These are phyloP conservation scores for Begonia fuchsioides DNA, from an alignment of 306 rosid genomes.

Conservation along the genomic window DNA sequence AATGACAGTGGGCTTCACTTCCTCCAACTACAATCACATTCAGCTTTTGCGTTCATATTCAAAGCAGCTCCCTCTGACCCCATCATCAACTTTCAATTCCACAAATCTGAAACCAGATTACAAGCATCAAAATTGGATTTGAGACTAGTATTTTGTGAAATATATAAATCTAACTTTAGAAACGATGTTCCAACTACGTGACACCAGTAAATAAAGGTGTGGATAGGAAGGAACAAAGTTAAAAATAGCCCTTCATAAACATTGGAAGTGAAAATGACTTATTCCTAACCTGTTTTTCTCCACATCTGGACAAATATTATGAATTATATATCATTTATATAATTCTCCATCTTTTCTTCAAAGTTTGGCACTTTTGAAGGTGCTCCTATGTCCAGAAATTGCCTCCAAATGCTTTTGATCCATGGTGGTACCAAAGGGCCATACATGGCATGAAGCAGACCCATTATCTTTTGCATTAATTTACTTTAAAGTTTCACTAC, in stretches of 20 bases:
- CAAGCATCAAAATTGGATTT: conserved; percentile 12
- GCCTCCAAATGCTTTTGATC: neutral
- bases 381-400: neutral
- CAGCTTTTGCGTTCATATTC: too few species aligned
- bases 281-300: conserved; percentile 28
- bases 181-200: conserved; percentile 7
- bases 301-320: too few species aligned
- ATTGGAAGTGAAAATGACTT: conserved; percentile 29
- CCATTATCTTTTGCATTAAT: neutral
- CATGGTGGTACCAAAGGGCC: neutral
- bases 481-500: neutral
- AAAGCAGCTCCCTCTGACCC: too few species aligned
- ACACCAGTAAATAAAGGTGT: neutral
- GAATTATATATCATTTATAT: neutral
- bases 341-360: neutral
- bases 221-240: neutral
- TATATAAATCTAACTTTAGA: neutral
- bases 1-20: too few species aligned
- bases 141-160: neutral
- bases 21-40: too few species aligned
- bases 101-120: too few species aligned
- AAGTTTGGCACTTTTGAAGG: neutral
- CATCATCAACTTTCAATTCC: too few species aligned
- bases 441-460: neutral
- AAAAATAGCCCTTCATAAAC: neutral